Base-by-base conservation (phyloP, 441 rosid species). In the Adansonia grandidieri region DNA sequence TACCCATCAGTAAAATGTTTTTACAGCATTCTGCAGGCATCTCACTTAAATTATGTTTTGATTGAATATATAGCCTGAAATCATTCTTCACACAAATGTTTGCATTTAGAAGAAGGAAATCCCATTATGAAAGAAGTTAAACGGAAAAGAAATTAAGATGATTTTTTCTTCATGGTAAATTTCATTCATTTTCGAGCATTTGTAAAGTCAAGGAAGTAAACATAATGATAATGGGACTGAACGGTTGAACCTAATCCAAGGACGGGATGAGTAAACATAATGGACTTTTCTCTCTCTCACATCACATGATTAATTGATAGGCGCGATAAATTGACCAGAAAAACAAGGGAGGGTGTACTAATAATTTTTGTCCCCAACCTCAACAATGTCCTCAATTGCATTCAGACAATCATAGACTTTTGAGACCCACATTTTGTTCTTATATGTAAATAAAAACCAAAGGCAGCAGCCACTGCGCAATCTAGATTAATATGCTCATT, bases 291-390 rank as follows among this genome's bases (percentile, higher is more conserved):
- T 54, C 7, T 48, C 40, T 56, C 15, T 44, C 75, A 22, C 24
- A n/a, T 19, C 48, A 40, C 53, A 54, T 71, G 42, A 76, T 73
- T n/a, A 22, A 9, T 15, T 32, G 6, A 37, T 37, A 4, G 40
- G 45, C 60, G 24, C 51, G 19, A 28, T 66, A 77, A 71, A 65
- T 54, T 32, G 80, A 54, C 80, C 84, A 13, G 28, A 73, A 81
- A 0, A 79, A 45, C 80, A 79, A 72, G 82, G 80, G 73, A 48
- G 77, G 15, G 69, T 80, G 58, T 56, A 50, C 53, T 2, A 9
- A 66, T 48, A 56, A 50, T 19, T 54, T 40, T 40, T 72, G 54
- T 15, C 74, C 37, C 50, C 19, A 22, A 48, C 57, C 47, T 37
- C 6, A 37, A 19, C 47, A 2, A 1, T 51, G 62, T 53, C 24